These are phyloP conservation scores for Penicillium sp. DNA, from an alignment of 2,329 filamentous ascomycete genomes.

Conservation along the genomic window DNA sequence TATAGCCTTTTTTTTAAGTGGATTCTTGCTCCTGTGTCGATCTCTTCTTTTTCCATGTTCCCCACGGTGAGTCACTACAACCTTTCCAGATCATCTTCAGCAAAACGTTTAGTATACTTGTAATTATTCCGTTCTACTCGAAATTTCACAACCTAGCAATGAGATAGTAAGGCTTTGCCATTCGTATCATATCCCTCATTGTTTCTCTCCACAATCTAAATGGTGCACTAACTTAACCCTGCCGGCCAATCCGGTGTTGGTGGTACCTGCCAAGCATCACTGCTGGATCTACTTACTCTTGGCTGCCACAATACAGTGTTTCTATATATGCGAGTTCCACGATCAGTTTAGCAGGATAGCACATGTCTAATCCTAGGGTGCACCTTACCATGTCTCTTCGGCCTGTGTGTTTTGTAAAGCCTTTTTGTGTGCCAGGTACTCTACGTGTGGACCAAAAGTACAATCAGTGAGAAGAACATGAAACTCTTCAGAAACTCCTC, in stretches of 20 bases:
- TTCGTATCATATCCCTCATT: background rate
- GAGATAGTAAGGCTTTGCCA: too few species aligned
- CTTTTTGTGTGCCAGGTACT: background rate
- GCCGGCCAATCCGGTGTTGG: too few species aligned
- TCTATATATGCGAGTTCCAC: background rate
- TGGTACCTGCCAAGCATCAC: background rate
- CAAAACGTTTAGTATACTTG: background rate
- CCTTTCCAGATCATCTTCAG: background rate
- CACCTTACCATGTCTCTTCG: background rate
- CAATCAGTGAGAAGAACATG: background rate
- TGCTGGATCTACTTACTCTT: background rate
- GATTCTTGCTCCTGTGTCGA: too few species aligned
- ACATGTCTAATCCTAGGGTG: background rate
- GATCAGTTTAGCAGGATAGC: background rate
- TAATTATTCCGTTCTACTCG: background rate
- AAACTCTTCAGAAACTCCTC: background rate
- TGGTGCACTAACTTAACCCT: background rate
- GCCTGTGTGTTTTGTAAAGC: background rate
- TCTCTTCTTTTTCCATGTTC: too few species aligned
- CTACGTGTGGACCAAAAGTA: background rate
- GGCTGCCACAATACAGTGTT: background rate
- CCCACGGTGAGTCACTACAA: background rate
- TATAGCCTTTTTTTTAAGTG: too few species aligned
- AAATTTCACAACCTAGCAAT: background rate
- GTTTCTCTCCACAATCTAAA: background rate